A percentile compares a stretch with the other conserved stretches of the same genome.
Evolutionary conservation across 2,329 filamentous ascomycete species (phyloP).

Genomic region (Fusarium sacchari): DNA sequence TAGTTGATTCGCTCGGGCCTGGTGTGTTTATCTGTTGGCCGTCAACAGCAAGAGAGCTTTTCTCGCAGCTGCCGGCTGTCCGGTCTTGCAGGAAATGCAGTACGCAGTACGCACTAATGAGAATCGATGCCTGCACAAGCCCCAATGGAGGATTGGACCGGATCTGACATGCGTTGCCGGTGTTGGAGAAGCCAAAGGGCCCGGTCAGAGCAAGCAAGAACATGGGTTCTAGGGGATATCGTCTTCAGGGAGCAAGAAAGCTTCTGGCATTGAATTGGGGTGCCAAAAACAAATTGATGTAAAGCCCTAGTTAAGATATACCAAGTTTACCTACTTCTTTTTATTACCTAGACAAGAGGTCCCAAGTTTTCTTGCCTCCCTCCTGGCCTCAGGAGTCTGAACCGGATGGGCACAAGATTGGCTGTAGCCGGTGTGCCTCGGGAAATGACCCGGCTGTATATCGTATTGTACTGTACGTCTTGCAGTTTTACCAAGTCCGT

Average conservation of each 20-base stretch:
- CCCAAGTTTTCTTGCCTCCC: too few species aligned
- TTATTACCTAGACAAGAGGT: too few species aligned
- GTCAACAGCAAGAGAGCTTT: background rate
- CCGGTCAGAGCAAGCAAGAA: background rate
- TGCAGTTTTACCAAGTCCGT: background rate
- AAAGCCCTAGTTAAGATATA: too few species aligned
- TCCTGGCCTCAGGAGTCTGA: background rate
- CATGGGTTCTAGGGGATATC: background rate
- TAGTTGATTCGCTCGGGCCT: too few species aligned
- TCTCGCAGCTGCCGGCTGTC: background rate
- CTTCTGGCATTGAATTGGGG: too few species aligned
- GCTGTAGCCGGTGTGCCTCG: slow-evolving; percentile 16
- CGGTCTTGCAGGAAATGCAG: background rate
- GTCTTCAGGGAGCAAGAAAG: background rate
- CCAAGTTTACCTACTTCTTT: too few species aligned
- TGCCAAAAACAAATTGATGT: too few species aligned
- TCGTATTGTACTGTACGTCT: background rate
- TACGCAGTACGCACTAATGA: background rate
- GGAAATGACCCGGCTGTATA: slow-evolving; percentile 11
- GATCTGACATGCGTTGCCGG: slow-evolving; percentile 21
- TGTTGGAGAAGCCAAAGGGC: background rate
- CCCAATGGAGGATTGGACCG: background rate
- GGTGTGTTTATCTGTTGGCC: background rate
- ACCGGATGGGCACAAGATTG: slow-evolving; percentile 15
- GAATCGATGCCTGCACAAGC: background rate